Evolutionary conservation across 176 grass and related monocot species (phyloP), one percentile per base, ranked within the genome.

Genomic region (Oryza australiensis): DNA sequence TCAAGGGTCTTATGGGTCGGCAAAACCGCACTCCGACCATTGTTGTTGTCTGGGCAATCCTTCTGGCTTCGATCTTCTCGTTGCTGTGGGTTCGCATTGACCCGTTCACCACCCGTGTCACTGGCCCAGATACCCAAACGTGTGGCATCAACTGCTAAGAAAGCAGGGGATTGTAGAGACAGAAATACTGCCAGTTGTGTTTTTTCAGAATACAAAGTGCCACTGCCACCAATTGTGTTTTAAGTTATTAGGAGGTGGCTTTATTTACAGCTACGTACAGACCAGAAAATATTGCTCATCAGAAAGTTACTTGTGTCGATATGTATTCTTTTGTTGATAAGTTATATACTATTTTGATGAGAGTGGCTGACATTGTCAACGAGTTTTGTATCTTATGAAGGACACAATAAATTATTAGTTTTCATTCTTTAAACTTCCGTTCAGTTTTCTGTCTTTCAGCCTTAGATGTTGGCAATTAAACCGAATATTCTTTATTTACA

Each of bases 101-200:
- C 26, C 94, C 94, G 0, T 97, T 97, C 81, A 97, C 91, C 35
- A 97, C 94, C 46, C 83, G 91, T 27, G 88, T 97, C 60, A 93
- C 88, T n/a, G 94, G 94, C 68, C 94, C 94, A 11, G 82, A 97
- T 70, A 80, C 90, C 66, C 78, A 80, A 79, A 89, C 89, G 76
- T 97, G 94, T 90, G 94, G 94, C 66, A 97, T 97, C 88, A 97
- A 97, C 87, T 97, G 94, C 85, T 97, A 89, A 80, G 73, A 33
- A 80, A 69, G 59, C 41, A n/a, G 83, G 40, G 62, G 80, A 48
- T 82, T 82, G 41, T 86, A 80, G 86, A 92, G 83, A 68, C 41
- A 86, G 63, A 73, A 40, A 74, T 70, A 51, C 30, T 22, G 12
- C 3, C 30, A 38, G 12, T 37, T 18, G 66, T 79, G 81, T 80